These are phyloP conservation scores for Bothriochloa decipiens DNA, from an alignment of 176 grass and related monocot species.

Conservation along the genomic window DNA sequence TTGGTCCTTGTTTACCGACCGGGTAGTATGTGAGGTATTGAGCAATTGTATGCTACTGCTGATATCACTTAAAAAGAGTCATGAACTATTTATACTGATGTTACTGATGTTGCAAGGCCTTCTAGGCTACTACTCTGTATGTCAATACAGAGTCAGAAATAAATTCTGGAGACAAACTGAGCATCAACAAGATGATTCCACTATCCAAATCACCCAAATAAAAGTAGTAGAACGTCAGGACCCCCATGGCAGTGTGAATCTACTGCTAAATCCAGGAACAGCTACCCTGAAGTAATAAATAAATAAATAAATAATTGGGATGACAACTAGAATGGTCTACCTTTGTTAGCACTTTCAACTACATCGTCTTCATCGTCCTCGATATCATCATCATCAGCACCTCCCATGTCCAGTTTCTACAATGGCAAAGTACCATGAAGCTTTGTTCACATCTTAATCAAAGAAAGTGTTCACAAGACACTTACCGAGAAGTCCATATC, in stretches of 20 bases:
- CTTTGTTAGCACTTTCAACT: constrained; percentile 54
- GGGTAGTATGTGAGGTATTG: background rate
- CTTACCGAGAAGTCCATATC: constrained; percentile 96
- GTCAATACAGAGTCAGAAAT: background rate
- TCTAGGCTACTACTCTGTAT: background rate
- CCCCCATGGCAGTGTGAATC: background rate
- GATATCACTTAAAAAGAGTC: background rate
- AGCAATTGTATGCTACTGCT: background rate
- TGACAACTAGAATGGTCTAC: constrained; percentile 10
- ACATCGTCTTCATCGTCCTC: constrained; percentile 61
- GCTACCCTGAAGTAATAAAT: background rate
- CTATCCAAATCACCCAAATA: background rate
- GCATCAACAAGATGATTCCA: background rate
- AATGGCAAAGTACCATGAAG: constrained; percentile 45
- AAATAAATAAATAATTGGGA: background rate
- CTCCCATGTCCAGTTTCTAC: constrained; percentile 81
- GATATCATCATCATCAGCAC: constrained; percentile 61
- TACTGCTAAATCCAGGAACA: background rate
- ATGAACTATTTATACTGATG: background rate
- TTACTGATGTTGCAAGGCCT: background rate
- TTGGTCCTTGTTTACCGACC: background rate
- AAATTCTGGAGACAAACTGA: background rate
- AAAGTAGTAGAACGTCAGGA: background rate
- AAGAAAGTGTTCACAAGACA: background rate
- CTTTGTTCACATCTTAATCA: background rate